Base-by-base conservation (phyloP, 352 stramenopile genomes). In the Elongisporangium undulatum region DNA sequence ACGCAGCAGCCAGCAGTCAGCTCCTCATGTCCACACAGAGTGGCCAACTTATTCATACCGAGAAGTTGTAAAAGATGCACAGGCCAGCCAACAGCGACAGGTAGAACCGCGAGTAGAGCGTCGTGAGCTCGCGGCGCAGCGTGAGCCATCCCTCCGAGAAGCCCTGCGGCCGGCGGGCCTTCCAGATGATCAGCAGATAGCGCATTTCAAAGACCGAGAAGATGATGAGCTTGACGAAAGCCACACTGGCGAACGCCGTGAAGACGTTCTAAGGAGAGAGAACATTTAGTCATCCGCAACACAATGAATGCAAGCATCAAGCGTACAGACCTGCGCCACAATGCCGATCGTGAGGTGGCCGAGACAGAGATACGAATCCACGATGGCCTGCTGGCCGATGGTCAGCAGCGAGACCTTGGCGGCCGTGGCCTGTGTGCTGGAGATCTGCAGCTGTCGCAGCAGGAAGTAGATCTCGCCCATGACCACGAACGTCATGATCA, bases 191-290 rank as follows among this genome's bases (percentile, higher is more conserved):
- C 45, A 98, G 79, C 77, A 99, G 79, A 69, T 98, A 99, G 21
- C 98, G 97, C 92, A 99, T 98, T 68, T 99, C 96, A 65, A 99
- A 98, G 41, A 99, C 92, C 41, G 95, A 99, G 67, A 99, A 99
- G 55, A 98, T 98, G 52, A 99, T 89, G 6, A 99, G 79, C 78
- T 99, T 98, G 56, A 99, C 97, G 58, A 99, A 99, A 5, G 96
- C 95, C 26, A 98, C 92, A 23, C 86, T 97, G 1, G 93, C 94
- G 73, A 99, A 98, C 4, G 96, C 87, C 4, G 92, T 94, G 67
- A 99, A 99, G 13, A 99, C 82, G n/a, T 95, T 94, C 72, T 98
- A 41, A 26, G 19, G 13, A 63, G n/a, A 15, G 0, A 12, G 13
- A n/a, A n/a, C 17, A 50, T 23, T 41, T 9, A 41, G 29, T 41